Conservation (phyloP, 2,329 filamentous ascomycete species). For the Waltergamsia citrina region DNA sequence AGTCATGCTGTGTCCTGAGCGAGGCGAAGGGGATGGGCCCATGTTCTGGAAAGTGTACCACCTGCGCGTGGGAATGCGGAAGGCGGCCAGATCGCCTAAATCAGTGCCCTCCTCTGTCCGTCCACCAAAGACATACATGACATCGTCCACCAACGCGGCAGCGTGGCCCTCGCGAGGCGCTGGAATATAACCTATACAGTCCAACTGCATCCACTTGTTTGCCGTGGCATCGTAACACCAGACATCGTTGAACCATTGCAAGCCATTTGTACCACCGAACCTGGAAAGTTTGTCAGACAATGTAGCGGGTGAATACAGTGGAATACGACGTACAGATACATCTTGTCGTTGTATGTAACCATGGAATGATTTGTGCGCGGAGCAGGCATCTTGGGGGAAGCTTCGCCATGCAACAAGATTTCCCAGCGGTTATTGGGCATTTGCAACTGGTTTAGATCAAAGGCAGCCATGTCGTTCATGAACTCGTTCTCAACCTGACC, state of each 20-base stretch:
- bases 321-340: slow-evolving; percentile 66
- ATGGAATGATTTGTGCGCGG: slow-evolving; percentile 92
- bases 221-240: slow-evolving; percentile 85
- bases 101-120: slow-evolving; percentile 90
- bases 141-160: slow-evolving; percentile 85
- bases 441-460: slow-evolving; percentile 91
- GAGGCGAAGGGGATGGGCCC: slow-evolving; percentile 87
- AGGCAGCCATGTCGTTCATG: slow-evolving; percentile 93
- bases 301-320: not conserved
- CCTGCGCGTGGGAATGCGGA: slow-evolving; percentile 63
- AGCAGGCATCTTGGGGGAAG: slow-evolving; percentile 57
- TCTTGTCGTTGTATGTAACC: slow-evolving; percentile 83
- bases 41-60: slow-evolving; percentile 99
- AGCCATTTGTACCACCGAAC: slow-evolving; percentile 95
- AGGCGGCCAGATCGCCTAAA: slow-evolving; percentile 83
- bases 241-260: slow-evolving; percentile 98
- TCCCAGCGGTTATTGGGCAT: slow-evolving; percentile 91
- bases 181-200: slow-evolving; percentile 97
- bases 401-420: slow-evolving; percentile 60
- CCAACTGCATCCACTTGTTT: slow-evolving; percentile 79
- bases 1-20: slow-evolving; percentile 97
- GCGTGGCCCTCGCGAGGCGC: slow-evolving; percentile 90
- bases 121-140: slow-evolving; percentile 98
- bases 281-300: slow-evolving; percentile 29
- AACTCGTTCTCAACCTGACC: slow-evolving; percentile 96